Evolutionary conservation across 2,329 filamentous ascomycete genomes (phyloP).

Genomic region (Colletotrichum melonis): DNA sequence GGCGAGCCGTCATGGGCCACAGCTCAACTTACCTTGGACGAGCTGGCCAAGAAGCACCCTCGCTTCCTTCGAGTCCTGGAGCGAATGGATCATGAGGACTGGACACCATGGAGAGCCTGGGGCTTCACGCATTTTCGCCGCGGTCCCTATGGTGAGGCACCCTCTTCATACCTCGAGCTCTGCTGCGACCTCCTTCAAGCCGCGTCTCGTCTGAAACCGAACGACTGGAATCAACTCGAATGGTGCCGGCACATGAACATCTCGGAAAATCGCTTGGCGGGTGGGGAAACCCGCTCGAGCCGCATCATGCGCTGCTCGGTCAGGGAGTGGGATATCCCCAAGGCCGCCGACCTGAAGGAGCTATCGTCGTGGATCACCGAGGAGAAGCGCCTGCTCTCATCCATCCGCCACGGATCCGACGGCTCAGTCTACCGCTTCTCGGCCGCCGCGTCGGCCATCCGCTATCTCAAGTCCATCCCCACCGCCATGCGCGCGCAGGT

Average conservation of each 20-base stretch:
- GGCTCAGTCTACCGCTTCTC: not conserved
- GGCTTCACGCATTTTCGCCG: no score
- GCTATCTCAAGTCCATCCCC: not conserved
- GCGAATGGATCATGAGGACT: no score
- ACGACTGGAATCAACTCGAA: not conserved
- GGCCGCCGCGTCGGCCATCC: slow-evolving; percentile 2
- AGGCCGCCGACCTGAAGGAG: not conserved
- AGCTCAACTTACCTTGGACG: no score
- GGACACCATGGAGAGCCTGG: no score
- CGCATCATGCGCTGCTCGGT: no score
- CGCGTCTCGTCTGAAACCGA: not conserved
- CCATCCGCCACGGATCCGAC: not conserved
- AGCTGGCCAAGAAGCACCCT: not conserved
- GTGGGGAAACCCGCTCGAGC: no score
- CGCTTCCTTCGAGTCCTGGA: not conserved
- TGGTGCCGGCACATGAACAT: not conserved
- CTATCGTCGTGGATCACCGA: not conserved
- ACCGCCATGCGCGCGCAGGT: not conserved
- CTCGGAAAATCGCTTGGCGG: no score
- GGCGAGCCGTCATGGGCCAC: no score
- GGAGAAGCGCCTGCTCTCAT: not conserved
- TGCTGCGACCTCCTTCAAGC: not conserved
- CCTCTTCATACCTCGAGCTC: not conserved
- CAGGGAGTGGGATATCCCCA: no score
- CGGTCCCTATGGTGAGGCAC: not conserved